Evolutionary conservation across 345 rosid genomes (phyloP).

Genomic region (Camelina sativa): DNA sequence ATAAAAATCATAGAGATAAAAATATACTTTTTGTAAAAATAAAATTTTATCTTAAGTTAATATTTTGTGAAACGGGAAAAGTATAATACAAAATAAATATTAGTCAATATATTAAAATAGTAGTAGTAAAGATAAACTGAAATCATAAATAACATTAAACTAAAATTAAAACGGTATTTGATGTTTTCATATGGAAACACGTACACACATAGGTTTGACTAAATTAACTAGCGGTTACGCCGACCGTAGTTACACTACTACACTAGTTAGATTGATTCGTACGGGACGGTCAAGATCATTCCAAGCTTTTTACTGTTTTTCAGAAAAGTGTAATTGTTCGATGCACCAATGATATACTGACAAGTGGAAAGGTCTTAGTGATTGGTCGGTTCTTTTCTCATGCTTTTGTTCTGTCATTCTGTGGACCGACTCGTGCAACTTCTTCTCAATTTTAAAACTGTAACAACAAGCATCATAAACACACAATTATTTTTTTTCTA

Average conservation of each 20-base stretch:
- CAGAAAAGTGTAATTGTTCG: not conserved
- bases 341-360: not conserved
- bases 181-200: too few relatives aligned
- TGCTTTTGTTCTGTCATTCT: conserved; percentile 17
- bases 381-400: conserved; percentile 28
- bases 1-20: too few relatives aligned
- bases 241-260: not conserved
- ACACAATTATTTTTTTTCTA: not conserved
- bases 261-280: conserved; percentile 21
- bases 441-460: not conserved
- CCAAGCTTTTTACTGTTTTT: conserved; percentile 2
- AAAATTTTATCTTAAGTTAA: too few relatives aligned
- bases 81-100: too few relatives aligned
- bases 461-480: not conserved
- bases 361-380: not conserved
- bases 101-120: too few relatives aligned
- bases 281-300: conserved; percentile 16
- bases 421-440: conserved; percentile 22
- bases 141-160: too few relatives aligned
- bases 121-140: too few relatives aligned
- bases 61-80: too few relatives aligned
- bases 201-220: conserved; percentile 1
- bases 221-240: not conserved
- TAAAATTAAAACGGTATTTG: too few relatives aligned
- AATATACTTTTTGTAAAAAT: too few relatives aligned